Conservation (phyloP, 2,329 filamentous ascomycete species). For the Rhinocladiella mackenziei region DNA sequence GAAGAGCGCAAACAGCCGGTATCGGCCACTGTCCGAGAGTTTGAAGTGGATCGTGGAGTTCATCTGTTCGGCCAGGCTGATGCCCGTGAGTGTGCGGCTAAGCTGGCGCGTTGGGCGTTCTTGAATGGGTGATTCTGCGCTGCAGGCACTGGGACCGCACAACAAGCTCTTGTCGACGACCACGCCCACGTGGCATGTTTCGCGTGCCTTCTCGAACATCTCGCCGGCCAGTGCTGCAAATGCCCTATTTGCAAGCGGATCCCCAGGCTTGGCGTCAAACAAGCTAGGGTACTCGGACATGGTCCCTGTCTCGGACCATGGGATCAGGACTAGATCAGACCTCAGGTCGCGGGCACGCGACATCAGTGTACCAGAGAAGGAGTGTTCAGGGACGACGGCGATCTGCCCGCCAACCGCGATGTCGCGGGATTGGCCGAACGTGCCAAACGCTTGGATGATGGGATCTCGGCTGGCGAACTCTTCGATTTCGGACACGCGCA, state of each 20-base stretch:
- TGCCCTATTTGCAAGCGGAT: conserved; percentile 47
- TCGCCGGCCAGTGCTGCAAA: conserved; percentile 48
- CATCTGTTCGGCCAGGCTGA: conserved; percentile 48
- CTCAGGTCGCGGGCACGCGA: conserved; percentile 65
- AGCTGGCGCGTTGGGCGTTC: conserved; percentile 39
- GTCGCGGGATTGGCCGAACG: conserved; percentile 79
- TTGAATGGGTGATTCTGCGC: conserved; percentile 21
- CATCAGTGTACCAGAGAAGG: conserved; percentile 73
- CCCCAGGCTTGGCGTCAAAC: conserved; percentile 34
- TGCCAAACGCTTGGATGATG: conserved; percentile 84
- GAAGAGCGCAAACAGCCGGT: conserved; percentile 76
- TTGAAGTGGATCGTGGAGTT: conserved; percentile 23
- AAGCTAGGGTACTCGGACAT: conserved; percentile 60
- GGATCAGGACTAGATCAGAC: conserved; percentile 74
- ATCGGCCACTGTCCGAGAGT: conserved; percentile 45
- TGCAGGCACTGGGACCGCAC: neutral
- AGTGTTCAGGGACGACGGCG: conserved; percentile 70
- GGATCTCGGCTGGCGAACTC: conserved; percentile 72
- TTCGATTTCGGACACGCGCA: conserved; percentile 82
- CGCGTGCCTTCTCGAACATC: conserved; percentile 56
- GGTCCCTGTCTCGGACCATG: conserved; percentile 81
- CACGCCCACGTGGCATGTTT: conserved; percentile 66
- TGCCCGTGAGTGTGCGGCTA: conserved; percentile 49
- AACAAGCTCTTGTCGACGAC: conserved; percentile 60
- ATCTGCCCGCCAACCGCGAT: conserved; percentile 78